A percentile compares a stretch with the other conserved stretches of the same genome.
phyloP scores from a whole-genome alignment of 163 green algal species.

The Picocystis sp. region DNA sequence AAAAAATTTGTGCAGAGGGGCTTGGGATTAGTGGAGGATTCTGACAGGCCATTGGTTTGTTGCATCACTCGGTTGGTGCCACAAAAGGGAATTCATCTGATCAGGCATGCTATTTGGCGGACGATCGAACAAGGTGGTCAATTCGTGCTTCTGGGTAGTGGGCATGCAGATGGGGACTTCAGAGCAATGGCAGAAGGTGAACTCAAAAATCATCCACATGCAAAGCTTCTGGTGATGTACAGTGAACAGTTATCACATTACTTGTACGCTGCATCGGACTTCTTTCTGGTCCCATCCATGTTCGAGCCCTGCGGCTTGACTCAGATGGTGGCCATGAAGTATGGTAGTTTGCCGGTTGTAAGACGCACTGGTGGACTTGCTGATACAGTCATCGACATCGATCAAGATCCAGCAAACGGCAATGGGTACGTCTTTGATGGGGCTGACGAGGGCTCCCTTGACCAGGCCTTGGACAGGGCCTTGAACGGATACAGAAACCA shows the following conservation, averaged over 20 bases:
- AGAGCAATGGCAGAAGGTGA: conserved; percentile 28
- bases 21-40: conserved; percentile 40
- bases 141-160: conserved; percentile 50
- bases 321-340: conserved; percentile 88
- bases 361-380: conserved; percentile 73
- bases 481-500: conserved; percentile 13
- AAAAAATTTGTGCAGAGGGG: conserved; percentile 9
- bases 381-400: conserved; percentile 87
- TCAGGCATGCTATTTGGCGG: conserved; percentile 84
- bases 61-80: conserved; percentile 80
- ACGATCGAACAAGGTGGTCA: conserved; percentile 77
- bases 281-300: conserved; percentile 86
- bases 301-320: conserved; percentile 96
- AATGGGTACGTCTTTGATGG: conserved; percentile 86
- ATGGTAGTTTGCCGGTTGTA: conserved; percentile 54
- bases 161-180: conserved; percentile 51
- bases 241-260: conserved; percentile 33
- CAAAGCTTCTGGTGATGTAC: no score
- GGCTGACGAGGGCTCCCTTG: conserved; percentile 44
- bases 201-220: no score
- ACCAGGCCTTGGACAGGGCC: conserved; percentile 42
- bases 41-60: conserved; percentile 69
- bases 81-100: conserved; percentile 97
- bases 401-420: conserved; percentile 27
- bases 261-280: conserved; percentile 80